Evolutionary conservation across 306 rosid genomes (phyloP).

Genomic region (Astragalus glycyphyllos): DNA sequence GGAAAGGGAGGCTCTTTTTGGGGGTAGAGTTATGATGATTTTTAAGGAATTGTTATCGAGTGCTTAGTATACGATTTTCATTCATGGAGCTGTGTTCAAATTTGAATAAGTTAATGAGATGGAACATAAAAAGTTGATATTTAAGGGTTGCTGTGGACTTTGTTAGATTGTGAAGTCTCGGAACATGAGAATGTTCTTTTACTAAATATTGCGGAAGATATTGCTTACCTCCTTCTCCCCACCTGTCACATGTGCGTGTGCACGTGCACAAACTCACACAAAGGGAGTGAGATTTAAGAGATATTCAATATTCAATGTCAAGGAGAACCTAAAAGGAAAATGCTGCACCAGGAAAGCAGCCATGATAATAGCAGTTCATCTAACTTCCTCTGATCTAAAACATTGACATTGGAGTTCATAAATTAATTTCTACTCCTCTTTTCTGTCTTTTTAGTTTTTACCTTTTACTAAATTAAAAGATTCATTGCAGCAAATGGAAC

Average conservation of each 20-base stretch:
- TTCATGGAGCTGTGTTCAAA: constrained; percentile 28
- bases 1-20: not conserved
- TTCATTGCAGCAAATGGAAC: constrained; percentile 91
- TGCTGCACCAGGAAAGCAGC: constrained; percentile 15
- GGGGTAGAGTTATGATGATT: constrained; percentile 20
- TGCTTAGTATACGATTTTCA: constrained; percentile 7
- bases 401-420: constrained; percentile 25
- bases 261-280: not conserved
- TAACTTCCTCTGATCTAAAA: constrained; percentile 20
- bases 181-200: constrained; percentile 27
- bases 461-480: constrained; percentile 40
- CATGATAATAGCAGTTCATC: constrained; percentile 23
- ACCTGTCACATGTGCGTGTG: not conserved
- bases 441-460: not conserved
- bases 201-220: constrained; percentile 22
- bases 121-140: constrained; percentile 28
- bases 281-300: constrained; percentile 1
- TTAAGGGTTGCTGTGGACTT: constrained; percentile 21
- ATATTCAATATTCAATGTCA: constrained; percentile 6
- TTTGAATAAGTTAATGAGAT: constrained; percentile 19
- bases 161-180: constrained; percentile 30
- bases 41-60: constrained; percentile 8
- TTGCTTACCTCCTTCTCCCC: not conserved
- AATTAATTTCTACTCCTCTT: constrained; percentile 3
- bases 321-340: constrained; percentile 36